These are phyloP conservation scores for Achaetomiella virescens DNA, from an alignment of 495 filamentous ascomycete species.

Conservation along the genomic window DNA sequence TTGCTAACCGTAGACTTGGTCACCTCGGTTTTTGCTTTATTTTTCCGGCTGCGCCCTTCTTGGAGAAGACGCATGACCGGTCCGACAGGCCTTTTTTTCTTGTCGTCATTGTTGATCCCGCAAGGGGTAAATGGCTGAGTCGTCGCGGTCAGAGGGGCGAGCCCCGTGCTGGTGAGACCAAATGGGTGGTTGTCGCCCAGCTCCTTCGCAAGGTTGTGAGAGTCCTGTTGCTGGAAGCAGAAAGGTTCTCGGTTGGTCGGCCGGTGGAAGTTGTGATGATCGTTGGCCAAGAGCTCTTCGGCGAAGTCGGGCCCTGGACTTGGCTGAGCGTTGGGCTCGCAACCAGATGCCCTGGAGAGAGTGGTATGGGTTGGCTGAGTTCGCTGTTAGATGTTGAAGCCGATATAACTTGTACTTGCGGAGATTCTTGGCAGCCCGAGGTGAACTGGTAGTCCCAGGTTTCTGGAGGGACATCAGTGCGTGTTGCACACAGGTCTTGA, in stretches of 20 bases:
- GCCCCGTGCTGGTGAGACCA: neutral
- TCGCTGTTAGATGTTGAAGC: neutral
- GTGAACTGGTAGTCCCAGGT: conserved; percentile 13
- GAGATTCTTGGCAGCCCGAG: neutral
- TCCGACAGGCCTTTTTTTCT: neutral
- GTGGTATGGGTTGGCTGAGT: neutral
- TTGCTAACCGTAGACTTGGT: neutral
- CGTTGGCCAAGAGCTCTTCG: conserved; percentile 15
- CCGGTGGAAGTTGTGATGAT: conserved; percentile 18
- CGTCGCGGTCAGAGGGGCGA: neutral
- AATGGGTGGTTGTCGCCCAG: neutral
- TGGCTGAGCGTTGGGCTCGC: neutral
- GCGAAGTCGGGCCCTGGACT: neutral
- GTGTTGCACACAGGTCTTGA: neutral
- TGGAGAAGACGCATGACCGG: conserved; percentile 12
- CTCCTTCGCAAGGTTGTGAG: conserved; percentile 1
- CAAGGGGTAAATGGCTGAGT: neutral
- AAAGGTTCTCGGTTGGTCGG: conserved; percentile 2
- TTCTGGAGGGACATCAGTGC: neutral
- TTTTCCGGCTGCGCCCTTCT: conserved; percentile 2
- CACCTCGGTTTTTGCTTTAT: neutral
- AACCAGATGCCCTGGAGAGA: neutral
- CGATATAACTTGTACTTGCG: neutral
- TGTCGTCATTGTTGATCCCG: neutral
- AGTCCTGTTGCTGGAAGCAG: conserved; percentile 4